Base-by-base conservation (phyloP, 179 eudicot genomes). In the Heliamphora pulchella region DNA sequence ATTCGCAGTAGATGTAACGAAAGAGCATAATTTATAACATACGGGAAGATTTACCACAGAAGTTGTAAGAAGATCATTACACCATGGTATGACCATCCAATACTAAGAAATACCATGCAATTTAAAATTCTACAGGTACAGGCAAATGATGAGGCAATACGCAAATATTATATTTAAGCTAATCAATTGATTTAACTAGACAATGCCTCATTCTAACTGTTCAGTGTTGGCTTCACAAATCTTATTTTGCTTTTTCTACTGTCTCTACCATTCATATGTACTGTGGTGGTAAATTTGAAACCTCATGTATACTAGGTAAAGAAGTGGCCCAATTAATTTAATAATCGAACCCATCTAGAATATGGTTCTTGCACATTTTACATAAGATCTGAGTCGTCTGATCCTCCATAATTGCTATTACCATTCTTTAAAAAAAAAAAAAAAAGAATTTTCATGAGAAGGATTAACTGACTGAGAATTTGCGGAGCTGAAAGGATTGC, bases 401-500 rank as follows among this genome's bases (percentile, higher is more conserved):
- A 66, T 57, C 74, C 74, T 71, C 74, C 57, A 71, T 71, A 51
- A 71, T 71, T 47, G 46, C 57, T 18, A 71, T 17, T n/a, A 47
- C 31, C 74, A 31, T 47, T 31, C 31, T 31, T 31, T 31, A n/a
- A n/a, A n/a, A 31, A 31, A 31, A 70, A 41, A 41, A 43, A 17
- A 2, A 44, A 0, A 41, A n/a, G 74, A n/a, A 69, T 47, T 68
- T 3, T 44, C 8, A 43, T 46, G 22, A 46, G 51, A 15, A 8
- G 22, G 54, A 8, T 69, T 15, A 43, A 44, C 44, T 69, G 74
- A 69, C 54, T 8, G 20, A 47, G 8, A 17, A 0, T 44, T 4
- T 47, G 20, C 3, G 54, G 22, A 47, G 74, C 74, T 46, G 31
- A 70, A 22, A 70, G 74, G 74, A 17, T 70, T 46, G 15, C 11